These are phyloP conservation scores for Piper longum DNA, from an alignment of 164 flowering plant genomes.

Conservation along the genomic window DNA sequence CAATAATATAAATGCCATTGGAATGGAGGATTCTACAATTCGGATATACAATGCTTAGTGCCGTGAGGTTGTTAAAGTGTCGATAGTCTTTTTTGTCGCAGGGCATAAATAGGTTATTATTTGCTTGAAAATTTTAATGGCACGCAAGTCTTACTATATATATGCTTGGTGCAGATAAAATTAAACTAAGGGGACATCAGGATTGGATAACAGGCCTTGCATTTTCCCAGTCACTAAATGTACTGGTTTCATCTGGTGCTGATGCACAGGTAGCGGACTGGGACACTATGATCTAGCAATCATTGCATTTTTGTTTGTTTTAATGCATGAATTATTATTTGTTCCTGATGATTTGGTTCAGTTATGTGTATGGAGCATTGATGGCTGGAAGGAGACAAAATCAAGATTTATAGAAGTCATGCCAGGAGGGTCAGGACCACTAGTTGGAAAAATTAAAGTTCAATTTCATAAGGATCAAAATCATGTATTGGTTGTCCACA, in stretches of 20 bases:
- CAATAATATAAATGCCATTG: slow-evolving; percentile 66
- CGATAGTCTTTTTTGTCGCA: background rate
- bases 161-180: slow-evolving; percentile 32
- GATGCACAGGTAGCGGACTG: slow-evolving; percentile 47
- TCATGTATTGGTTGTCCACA: slow-evolving; percentile 53
- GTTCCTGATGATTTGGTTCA: slow-evolving; percentile 11
- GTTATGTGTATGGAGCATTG: slow-evolving; percentile 53
- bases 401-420: slow-evolving; percentile 38
- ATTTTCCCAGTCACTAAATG: slow-evolving; percentile 43
- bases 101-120: too few species aligned
- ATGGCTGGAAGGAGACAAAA: slow-evolving; percentile 62
- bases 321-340: background rate
- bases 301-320: background rate
- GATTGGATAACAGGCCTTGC: slow-evolving; percentile 62
- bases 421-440: slow-evolving; percentile 31
- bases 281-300: too few species aligned
- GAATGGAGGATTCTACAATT: slow-evolving; percentile 62
- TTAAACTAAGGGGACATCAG: slow-evolving; percentile 59
- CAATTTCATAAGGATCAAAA: slow-evolving; percentile 64
- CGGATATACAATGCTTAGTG: slow-evolving; percentile 61
- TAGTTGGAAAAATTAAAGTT: slow-evolving; percentile 47
- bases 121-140: background rate
- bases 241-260: slow-evolving; percentile 60
- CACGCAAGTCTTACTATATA: background rate
- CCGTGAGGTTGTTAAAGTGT: slow-evolving; percentile 33